A percentile compares a stretch with the other conserved stretches of the same genome.
These are phyloP conservation scores for Botryosphaeria dothidea DNA, from an alignment of 2,329 filamentous ascomycete species.

Conservation along the genomic window DNA sequence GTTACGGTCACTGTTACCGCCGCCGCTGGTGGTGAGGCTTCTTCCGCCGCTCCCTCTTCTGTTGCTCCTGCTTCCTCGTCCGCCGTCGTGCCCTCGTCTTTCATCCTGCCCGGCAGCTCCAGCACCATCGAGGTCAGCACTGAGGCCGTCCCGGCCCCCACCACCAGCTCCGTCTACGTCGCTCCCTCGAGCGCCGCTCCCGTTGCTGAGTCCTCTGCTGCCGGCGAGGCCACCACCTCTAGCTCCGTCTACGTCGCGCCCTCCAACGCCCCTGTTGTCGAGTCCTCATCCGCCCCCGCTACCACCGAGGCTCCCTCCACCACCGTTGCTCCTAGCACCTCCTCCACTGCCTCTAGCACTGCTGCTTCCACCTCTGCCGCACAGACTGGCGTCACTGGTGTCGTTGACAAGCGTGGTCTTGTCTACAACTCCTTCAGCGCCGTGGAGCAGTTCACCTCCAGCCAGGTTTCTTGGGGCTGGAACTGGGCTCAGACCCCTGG, in stretches of 20 bases:
- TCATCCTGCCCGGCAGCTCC: conserved; percentile 18
- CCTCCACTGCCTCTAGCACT: conserved; percentile 23
- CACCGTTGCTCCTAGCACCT: conserved; percentile 22
- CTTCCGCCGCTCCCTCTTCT: conserved; percentile 16
- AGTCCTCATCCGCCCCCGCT: not conserved
- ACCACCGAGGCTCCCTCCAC: conserved; percentile 8
- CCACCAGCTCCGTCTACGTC: conserved; percentile 20
- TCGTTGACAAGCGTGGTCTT: conserved; percentile 58
- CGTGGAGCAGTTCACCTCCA: conserved; percentile 48
- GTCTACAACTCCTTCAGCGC: conserved; percentile 60
- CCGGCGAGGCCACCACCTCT: not conserved
- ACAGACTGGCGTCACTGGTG: conserved; percentile 22
- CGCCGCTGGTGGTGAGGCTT: conserved; percentile 4
- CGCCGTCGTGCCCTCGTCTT: conserved; percentile 19
- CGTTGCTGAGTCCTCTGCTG: not conserved
- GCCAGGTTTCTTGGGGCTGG: conserved; percentile 58
- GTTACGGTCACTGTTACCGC: conserved; percentile 39
- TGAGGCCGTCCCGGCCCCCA: conserved; percentile 5
- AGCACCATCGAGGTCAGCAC: conserved; percentile 18
- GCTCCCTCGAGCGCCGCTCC: conserved; percentile 16
- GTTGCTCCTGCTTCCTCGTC: conserved; percentile 22
- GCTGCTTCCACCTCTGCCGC: conserved; percentile 23
- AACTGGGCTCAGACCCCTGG: conserved; percentile 60
- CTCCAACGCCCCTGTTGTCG: not conserved
- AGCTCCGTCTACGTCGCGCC: not conserved